A percentile compares a stretch with the other conserved stretches of the same genome.
These are phyloP conservation scores for Daldinia concentrica DNA, from an alignment of 495 filamentous ascomycete genomes.

Conservation along the genomic window DNA sequence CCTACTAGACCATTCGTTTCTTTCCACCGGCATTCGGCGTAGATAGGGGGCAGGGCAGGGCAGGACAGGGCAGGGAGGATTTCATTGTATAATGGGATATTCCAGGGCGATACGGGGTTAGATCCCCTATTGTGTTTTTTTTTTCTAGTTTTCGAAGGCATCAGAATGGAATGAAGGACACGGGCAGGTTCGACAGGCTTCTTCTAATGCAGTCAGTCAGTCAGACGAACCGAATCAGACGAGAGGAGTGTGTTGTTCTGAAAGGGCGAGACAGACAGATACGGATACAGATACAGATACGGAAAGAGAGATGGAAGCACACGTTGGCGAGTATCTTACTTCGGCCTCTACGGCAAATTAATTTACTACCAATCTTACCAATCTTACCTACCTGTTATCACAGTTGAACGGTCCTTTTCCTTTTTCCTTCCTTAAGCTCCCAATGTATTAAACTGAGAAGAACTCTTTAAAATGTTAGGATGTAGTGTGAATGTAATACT, in stretches of 20 bases:
- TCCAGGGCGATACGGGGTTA: no score
- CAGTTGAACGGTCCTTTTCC: neutral
- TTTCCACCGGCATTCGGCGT: neutral
- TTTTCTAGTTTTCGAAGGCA: no score
- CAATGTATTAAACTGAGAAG: neutral
- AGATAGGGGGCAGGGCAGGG: no score
- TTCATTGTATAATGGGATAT: no score
- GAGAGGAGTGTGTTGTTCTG: constrained; percentile 1
- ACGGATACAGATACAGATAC: neutral
- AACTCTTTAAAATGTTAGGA: neutral
- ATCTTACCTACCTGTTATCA: neutral
- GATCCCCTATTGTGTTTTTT: no score
- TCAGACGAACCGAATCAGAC: neutral
- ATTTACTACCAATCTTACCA: neutral
- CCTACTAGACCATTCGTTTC: constrained; percentile 29
- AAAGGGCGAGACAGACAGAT: neutral
- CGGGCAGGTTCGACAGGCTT: neutral
- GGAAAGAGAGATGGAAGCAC: neutral
- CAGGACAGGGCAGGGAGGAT: no score
- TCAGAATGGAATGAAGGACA: no score
- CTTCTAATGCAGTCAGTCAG: neutral
- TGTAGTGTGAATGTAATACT: neutral
- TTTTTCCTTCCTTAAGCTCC: neutral
- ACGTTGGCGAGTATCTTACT: neutral
- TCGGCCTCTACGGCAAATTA: neutral